A percentile compares a stretch with the other conserved stretches of the same genome.
phyloP scores from a whole-genome alignment of 2,329 filamentous ascomycete species.

The Beauveria australis region DNA sequence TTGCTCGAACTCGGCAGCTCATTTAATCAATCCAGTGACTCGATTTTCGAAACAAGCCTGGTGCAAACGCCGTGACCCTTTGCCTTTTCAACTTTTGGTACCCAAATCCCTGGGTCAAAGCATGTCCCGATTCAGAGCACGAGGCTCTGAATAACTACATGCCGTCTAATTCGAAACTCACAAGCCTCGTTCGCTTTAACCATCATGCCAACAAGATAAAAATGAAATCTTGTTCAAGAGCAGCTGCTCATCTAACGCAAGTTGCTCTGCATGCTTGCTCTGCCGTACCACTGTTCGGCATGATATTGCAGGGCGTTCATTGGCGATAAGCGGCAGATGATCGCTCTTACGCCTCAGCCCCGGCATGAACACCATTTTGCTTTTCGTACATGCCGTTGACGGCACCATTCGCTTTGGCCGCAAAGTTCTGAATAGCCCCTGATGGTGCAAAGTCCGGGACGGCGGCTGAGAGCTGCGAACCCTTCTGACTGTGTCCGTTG shows the following conservation, averaged over 20 bases:
- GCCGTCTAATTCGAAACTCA: slow-evolving; percentile 2
- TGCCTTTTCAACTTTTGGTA: slow-evolving; percentile 5
- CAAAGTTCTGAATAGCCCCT: slow-evolving; percentile 12
- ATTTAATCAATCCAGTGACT: not conserved
- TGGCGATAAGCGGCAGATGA: no score
- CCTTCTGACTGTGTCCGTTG: slow-evolving; percentile 21
- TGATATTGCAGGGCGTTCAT: not conserved
- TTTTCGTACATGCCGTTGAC: slow-evolving; percentile 18
- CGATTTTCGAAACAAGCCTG: not conserved
- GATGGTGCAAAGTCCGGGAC: slow-evolving; percentile 33
- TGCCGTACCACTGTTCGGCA: not conserved
- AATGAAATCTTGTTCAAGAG: not conserved
- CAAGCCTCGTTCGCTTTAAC: slow-evolving; percentile 1
- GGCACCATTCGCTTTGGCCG: slow-evolving; percentile 5
- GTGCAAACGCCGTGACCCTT: slow-evolving; percentile 7
- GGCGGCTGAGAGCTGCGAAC: slow-evolving; percentile 29
- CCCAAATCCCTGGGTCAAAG: slow-evolving; percentile 2
- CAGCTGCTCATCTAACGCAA: not conserved
- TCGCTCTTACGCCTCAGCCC: slow-evolving; percentile 2
- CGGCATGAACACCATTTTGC: slow-evolving; percentile 22
- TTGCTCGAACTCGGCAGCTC: not conserved
- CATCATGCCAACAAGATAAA: slow-evolving; percentile 8
- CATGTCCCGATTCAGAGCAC: not conserved
- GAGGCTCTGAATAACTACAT: not conserved
- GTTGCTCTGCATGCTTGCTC: not conserved